Evolutionary conservation across 2,329 filamentous ascomycete genomes (phyloP).

Genomic region (Cercospora sesami): DNA sequence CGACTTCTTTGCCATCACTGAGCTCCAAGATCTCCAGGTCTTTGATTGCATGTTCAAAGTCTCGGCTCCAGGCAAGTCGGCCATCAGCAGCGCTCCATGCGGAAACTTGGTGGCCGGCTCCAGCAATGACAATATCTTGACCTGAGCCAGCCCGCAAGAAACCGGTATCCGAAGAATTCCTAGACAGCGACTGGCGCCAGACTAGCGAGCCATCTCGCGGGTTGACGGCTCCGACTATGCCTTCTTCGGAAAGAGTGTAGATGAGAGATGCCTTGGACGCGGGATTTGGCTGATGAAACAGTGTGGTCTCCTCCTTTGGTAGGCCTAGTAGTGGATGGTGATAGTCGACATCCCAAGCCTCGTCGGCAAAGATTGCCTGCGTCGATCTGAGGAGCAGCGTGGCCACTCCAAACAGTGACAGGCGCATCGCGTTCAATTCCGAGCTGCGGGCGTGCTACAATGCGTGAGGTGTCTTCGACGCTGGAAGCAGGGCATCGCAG

Average conservation of each 20-base stretch:
- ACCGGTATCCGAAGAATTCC: constrained; percentile 36
- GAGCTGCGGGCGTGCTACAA: not conserved
- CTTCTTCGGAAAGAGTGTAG: constrained; percentile 84
- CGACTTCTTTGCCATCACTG: constrained; percentile 51
- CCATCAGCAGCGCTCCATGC: constrained; percentile 84
- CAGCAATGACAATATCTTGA: constrained; percentile 74
- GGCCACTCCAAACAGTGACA: constrained; percentile 34
- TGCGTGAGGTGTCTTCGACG: constrained; percentile 8
- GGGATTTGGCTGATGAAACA: constrained; percentile 85
- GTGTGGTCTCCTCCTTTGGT: constrained; percentile 78
- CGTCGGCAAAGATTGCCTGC: constrained; percentile 78
- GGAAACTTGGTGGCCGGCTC: constrained; percentile 67
- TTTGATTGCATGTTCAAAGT: constrained; percentile 58
- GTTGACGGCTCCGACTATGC: constrained; percentile 82
- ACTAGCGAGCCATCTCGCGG: constrained; percentile 80
- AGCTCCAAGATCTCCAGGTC: constrained; percentile 78
- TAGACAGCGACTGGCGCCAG: constrained; percentile 78
- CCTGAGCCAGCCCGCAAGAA: constrained; percentile 73
- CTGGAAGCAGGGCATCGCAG: not conserved
- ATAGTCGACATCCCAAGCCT: constrained; percentile 89
- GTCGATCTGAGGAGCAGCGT: constrained; percentile 53
- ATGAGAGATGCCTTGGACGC: constrained; percentile 84
- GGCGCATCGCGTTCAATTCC: constrained; percentile 24
- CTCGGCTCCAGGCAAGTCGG: constrained; percentile 71
- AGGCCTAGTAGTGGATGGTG: constrained; percentile 86